Base-by-base conservation (phyloP, 73 alveolate genomes). In the Tetrahymena elliotti region DNA sequence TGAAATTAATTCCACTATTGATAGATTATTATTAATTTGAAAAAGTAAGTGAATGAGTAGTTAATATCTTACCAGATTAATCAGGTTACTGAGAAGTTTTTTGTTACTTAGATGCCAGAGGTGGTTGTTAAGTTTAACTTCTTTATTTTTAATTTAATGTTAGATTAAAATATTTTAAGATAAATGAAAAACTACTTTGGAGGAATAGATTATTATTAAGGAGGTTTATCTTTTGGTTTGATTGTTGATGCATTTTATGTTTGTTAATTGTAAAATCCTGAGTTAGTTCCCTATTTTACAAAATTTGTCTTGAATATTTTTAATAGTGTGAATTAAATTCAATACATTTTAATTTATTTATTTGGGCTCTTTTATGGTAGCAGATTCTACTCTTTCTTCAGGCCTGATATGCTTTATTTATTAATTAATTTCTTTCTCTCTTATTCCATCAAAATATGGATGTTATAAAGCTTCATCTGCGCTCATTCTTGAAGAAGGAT, bases 391-490 rank as follows among this genome's bases (percentile, higher is more conserved):
- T 94, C 96, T 84, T 40, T 94, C 96, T 27, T 94, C 82, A 33
- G 15, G 34, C 33, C 37, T 38, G 11, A 18, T 16, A n/a, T 24
- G 54, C 33, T 84, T 84, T 18, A 8, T 37, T 31, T 54, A 18
- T 38, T 84, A 88, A 11, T 83, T 18, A 27, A 68, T 33, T 37
- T 94, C 94, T 41, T 84, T 83, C 12, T 94, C 96, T 38, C 96
- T 94, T 37, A 83, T 40, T 84, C 93, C 99, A 83, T 96, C 98
- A 93, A 98, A 98, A 93, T 96, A 98, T 35, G 96, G 96, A 94
- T 98, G 99, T 40, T 92, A 93, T 27, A 98, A 93, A 24, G 99
- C 99, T 92, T 98, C 98, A 40, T 96, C 97, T 38, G 98, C 98
- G 13, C 98, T 96, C 34, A 98, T 83, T 97, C 99, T 97, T 93